phyloP scores from a whole-genome alignment of 2,329 filamentous ascomycete genomes.

The Lachnellula subtilissima region DNA sequence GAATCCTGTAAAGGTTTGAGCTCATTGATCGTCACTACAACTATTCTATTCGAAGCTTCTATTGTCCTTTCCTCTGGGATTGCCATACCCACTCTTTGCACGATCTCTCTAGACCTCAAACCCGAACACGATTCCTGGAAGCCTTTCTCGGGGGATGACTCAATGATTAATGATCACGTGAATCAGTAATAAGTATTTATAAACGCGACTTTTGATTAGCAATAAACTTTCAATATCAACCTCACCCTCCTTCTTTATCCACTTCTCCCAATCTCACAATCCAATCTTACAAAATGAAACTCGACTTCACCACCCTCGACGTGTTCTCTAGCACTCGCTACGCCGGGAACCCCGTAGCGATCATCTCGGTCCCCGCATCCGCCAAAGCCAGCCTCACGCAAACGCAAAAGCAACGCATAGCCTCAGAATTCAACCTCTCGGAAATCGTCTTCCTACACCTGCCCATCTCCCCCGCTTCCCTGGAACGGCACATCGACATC shows the following conservation, averaged over 20 bases:
- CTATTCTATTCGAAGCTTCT: neutral
- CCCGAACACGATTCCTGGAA: neutral
- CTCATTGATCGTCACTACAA: too few species aligned
- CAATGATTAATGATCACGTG: conserved; percentile 1
- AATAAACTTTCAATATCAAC: too few species aligned
- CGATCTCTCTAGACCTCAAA: neutral
- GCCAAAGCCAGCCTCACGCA: conserved; percentile 40
- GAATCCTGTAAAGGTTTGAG: too few species aligned
- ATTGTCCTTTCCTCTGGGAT: neutral
- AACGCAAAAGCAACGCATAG: conserved; percentile 52
- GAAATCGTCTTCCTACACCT: conserved; percentile 59
- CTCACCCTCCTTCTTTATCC: too few species aligned
- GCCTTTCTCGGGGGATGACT: neutral
- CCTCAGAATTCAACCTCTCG: conserved; percentile 59
- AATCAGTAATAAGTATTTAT: neutral
- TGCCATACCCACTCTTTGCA: too few species aligned
- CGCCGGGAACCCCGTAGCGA: conserved; percentile 56
- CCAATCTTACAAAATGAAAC: conserved; percentile 13
- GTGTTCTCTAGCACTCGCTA: conserved; percentile 51
- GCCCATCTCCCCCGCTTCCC: conserved; percentile 27
- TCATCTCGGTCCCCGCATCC: conserved; percentile 48
- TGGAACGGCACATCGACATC: conserved; percentile 49
- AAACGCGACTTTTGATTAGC: neutral
- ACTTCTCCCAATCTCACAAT: neutral
- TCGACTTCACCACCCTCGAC: conserved; percentile 47